Evolutionary conservation across 495 filamentous ascomycete genomes (phyloP), one percentile per base, ranked within the genome.

Genomic region (Evernia prunastri): DNA sequence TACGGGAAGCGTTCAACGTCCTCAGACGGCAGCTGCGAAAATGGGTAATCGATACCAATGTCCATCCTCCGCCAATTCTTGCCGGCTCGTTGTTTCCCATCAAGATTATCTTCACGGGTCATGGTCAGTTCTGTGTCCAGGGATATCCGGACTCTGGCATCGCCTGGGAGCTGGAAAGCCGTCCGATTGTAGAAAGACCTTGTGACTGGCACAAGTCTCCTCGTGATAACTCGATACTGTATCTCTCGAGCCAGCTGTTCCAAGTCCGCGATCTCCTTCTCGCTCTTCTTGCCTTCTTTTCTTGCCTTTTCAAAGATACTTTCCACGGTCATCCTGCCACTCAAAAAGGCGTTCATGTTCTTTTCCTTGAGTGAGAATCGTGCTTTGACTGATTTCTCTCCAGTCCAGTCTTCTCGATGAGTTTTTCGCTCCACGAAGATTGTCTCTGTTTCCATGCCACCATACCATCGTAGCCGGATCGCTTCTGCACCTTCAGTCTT

Each of bases 371-470:
- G 77, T 17, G 88, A 80, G 72, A 99, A 97, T 45, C 94, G 87
- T 10, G 95, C 94, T 74, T 99, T 99, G 72, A 99, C 94, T 0
- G 92, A 96, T 76, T 97, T 97, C 73, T 97, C 94, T 20, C 94
- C 94, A 0, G 94, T 99, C 94, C 94, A 99, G 74, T 99, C 94
- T 74, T 99, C 94, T 15, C 94, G 87, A 77, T 99, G 94, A 10
- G 94, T 97, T 77, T 99, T 99, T 42, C 94, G 83, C 80, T 99
- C 94, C 56, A 99, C 89, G 72, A 97, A 99, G 43, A 97, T 92
- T 47, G 91, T 92, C 66, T 97, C 91, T 60, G 79, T 89, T 61
- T 92, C 84, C 93, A 97, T 97, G 25, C 89, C 91, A 64, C 94
- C 94, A 71, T 99, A 99, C 94, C 94, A 99, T 61, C 94, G 86